Evolutionary conservation across 257 asterid species (phyloP), one percentile per base, ranked within the genome.

Genomic region (Perilla frutescens): DNA sequence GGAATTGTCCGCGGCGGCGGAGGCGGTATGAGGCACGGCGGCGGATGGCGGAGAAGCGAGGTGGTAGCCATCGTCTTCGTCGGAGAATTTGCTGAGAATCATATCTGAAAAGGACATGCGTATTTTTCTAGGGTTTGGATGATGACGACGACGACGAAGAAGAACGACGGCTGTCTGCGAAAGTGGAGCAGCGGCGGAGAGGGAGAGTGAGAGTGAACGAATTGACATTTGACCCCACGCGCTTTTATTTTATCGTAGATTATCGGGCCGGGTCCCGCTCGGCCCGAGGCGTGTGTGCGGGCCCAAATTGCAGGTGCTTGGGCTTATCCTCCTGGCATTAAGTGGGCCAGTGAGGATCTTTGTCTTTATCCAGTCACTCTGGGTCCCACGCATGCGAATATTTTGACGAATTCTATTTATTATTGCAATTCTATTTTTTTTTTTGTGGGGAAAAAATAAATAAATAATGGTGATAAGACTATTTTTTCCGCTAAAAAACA

Each of bases 271-370:
- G 9, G 4, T 15, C 20, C 60, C 43, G 8, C 15, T n/a, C 4
- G 8, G 3, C 37, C 4, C 41, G 8, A 0, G 68, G 48, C 36
- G 13, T 15, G 32, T 26, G 58, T 26, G 50, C 4, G 39, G 75
- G 75, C 68, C 76, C 76, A 34, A 0, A 47, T 7, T 53, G 2
- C 8, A 3, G 29, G 55, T 26, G 58, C 29, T 41, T 39, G 71
- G 77, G 71, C 64, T 14, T n/a, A 15, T 31, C 57, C 58, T 31
- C 57, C 58, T 70, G 75, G 58, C 54, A 20, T 72, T 51, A 13
- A 8, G 71, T 63, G 71, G 77, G 71, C 77, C 57, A 51, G 9
- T 4, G 6, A 40, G 64, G 65, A 73, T 73, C 63, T 73, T 51
- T 62, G 77, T 73, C 71, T 73, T 40, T 29, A 40, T n/a, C 43